Percentiles rank a stretch among this genome's conserved stretches.
Evolutionary conservation across 2,329 filamentous ascomycete species (phyloP).

Genomic region (Coccinonectria pachysandricola): DNA sequence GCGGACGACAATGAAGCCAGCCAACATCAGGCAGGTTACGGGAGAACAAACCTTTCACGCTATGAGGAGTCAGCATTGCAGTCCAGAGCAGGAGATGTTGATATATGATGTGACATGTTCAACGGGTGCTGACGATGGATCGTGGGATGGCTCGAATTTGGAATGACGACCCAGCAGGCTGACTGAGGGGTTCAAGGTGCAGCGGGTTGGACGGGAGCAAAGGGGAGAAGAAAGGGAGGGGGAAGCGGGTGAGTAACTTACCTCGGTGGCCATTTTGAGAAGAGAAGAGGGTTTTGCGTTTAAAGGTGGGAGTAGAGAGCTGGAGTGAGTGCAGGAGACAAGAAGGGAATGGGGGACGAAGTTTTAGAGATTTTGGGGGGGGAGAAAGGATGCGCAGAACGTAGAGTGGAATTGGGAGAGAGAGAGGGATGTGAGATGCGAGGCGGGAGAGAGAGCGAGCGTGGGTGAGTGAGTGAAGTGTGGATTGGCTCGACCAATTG

Average conservation of each 20-base stretch:
- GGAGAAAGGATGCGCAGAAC: slow-evolving; percentile 8
- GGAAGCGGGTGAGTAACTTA: slow-evolving; percentile 13
- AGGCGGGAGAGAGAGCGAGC: slow-evolving; percentile 3
- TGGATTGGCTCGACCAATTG: slow-evolving; percentile 5
- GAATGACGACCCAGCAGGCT: no score
- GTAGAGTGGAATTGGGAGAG: slow-evolving; percentile 2
- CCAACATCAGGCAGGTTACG: no score
- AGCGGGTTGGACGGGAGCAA: slow-evolving; percentile 8
- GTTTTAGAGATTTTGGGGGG: slow-evolving; percentile 10
- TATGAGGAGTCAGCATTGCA: slow-evolving; percentile 31
- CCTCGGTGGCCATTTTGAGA: slow-evolving; percentile 26
- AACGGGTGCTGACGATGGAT: slow-evolving; percentile 2
- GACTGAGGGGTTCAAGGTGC: slow-evolving; percentile 21
- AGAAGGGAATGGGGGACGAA: slow-evolving; percentile 11
- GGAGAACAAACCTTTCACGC: slow-evolving; percentile 56
- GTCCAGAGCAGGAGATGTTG: slow-evolving; percentile 1
- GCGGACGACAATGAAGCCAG: slow-evolving; percentile 9
- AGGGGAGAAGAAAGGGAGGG: slow-evolving; percentile 3
- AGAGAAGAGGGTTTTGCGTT: slow-evolving; percentile 13
- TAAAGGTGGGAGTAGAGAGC: slow-evolving; percentile 9
- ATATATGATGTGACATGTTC: no score
- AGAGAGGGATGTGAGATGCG: slow-evolving; percentile 8
- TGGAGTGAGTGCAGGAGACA: slow-evolving; percentile 11
- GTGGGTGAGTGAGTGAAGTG: slow-evolving; percentile 4
- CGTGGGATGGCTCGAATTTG: no score